Conservation (phyloP, 306 rosid genomes). For the Boehmeria nivea region DNA sequence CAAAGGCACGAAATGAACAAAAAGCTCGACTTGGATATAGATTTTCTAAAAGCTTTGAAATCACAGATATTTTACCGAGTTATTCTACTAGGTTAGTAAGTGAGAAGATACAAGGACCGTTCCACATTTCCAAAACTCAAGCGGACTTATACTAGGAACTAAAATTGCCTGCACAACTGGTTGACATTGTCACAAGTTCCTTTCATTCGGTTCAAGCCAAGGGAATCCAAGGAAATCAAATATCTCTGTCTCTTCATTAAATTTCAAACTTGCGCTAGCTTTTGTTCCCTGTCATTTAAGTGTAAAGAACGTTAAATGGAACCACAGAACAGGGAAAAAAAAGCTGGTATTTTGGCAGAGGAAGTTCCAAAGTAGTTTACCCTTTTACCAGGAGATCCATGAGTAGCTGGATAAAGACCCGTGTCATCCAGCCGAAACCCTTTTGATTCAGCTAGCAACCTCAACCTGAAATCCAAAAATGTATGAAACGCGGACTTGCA, state of each 20-base stretch:
- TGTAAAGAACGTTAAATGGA: background rate
- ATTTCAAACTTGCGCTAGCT: conserved; percentile 68
- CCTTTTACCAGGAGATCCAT: conserved; percentile 63
- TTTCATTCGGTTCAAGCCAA: conserved; percentile 81
- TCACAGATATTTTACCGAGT: too few relatives aligned
- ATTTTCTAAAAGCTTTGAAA: too few relatives aligned
- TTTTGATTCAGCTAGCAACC: conserved; percentile 79
- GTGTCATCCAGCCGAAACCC: conserved; percentile 91
- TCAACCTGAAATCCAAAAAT: conserved; percentile 55
- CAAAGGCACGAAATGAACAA: too few relatives aligned
- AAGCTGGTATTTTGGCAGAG: background rate
- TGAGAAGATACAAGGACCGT: too few relatives aligned
- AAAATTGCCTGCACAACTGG: conserved; percentile 1
- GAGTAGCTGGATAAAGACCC: conserved; percentile 70
- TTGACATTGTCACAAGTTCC: conserved; percentile 55
- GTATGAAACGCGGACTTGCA: too few relatives aligned
- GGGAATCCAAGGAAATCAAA: conserved; percentile 83
- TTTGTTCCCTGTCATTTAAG: conserved; percentile 54
- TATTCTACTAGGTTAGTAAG: too few relatives aligned
- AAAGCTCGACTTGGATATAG: too few relatives aligned
- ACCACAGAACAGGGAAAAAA: background rate
- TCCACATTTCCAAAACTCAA: too few relatives aligned
- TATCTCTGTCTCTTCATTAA: conserved; percentile 66
- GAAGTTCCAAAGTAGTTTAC: conserved; percentile 28
- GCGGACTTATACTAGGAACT: too few relatives aligned